Percentiles rank a stretch among this genome's conserved stretches.
These are phyloP conservation scores for Cladophialophora bantiana DNA, from an alignment of 2,329 filamentous ascomycete genomes.

Conservation along the genomic window DNA sequence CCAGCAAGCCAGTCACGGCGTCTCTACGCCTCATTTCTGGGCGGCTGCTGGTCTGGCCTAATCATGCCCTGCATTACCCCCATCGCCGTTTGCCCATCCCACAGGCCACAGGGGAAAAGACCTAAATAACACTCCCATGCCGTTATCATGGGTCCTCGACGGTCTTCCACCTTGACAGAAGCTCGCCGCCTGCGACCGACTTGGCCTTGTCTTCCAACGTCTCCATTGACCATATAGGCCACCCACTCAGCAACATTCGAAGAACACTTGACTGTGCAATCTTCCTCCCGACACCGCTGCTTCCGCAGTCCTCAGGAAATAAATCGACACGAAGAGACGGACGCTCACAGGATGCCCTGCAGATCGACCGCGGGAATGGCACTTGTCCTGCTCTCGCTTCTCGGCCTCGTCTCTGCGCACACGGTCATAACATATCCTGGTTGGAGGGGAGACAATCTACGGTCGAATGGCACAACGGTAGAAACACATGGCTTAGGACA, in stretches of 20 bases:
- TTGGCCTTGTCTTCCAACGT: constrained; percentile 23
- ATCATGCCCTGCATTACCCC: constrained; percentile 10
- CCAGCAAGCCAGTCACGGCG: constrained; percentile 31
- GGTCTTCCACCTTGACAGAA: constrained; percentile 22
- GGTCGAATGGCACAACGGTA: constrained; percentile 70
- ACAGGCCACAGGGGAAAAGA: not conserved
- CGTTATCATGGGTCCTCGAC: constrained; percentile 16
- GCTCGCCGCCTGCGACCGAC: constrained; percentile 24
- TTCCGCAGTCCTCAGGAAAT: not conserved
- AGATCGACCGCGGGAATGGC: constrained; percentile 24
- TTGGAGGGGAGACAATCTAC: constrained; percentile 85
- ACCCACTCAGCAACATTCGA: constrained; percentile 18
- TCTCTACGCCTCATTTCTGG: constrained; percentile 24
- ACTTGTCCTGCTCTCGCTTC: constrained; percentile 46
- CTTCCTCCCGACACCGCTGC: constrained; percentile 17
- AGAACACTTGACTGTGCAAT: constrained; percentile 33
- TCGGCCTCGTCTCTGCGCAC: constrained; percentile 60
- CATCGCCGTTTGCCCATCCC: constrained; percentile 4
- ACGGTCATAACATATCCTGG: constrained; percentile 86
- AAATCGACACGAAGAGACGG: not conserved
- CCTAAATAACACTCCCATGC: constrained; percentile 22
- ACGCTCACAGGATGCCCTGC: constrained; percentile 29
- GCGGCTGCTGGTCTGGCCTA: constrained; percentile 29
- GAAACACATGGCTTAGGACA: constrained; percentile 57
- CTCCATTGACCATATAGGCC: constrained; percentile 9